These are phyloP conservation scores for Grifola frondosa DNA, from an alignment of 1,284 basidiomycete genomes.

Conservation along the genomic window DNA sequence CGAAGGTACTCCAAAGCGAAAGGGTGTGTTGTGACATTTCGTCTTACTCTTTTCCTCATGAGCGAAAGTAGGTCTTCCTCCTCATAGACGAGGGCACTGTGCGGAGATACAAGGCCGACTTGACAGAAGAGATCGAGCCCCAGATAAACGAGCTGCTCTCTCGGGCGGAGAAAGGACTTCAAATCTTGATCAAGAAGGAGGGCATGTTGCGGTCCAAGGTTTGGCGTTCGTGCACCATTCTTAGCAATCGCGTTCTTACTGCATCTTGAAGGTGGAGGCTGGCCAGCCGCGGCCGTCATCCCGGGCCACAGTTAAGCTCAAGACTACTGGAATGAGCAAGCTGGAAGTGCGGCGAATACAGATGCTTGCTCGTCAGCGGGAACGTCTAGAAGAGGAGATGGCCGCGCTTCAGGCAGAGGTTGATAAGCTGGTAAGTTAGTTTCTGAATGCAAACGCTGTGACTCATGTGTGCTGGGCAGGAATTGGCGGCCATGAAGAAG, in stretches of 20 bases:
- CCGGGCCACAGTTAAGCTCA: constrained; percentile 39
- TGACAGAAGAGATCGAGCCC: constrained; percentile 78
- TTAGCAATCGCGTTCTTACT: neutral
- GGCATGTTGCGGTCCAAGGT: constrained; percentile 61
- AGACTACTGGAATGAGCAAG: constrained; percentile 59
- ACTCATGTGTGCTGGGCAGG: constrained; percentile 11
- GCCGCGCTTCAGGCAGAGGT: constrained; percentile 58
- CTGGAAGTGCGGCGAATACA: constrained; percentile 62
- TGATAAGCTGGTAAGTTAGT: constrained; percentile 44
- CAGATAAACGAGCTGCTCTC: constrained; percentile 69
- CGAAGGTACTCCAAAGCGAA: constrained; percentile 61
- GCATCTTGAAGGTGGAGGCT: constrained; percentile 46
- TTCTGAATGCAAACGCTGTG: neutral
- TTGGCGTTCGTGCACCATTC: neutral
- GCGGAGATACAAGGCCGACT: constrained; percentile 64
- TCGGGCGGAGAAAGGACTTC: constrained; percentile 67
- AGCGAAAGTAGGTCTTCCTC: constrained; percentile 57
- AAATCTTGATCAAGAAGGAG: constrained; percentile 57
- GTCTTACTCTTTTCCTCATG: neutral
- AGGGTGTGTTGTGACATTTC: constrained; percentile 39
- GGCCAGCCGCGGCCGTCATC: constrained; percentile 45
- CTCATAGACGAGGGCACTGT: constrained; percentile 70
- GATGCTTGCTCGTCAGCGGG: constrained; percentile 59
- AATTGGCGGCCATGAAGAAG: constrained; percentile 27
- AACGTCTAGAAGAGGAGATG: constrained; percentile 58